Evolutionary conservation across 768 basidiomycete genomes (phyloP), one percentile per base, ranked within the genome.

Genomic region (Lentinus tigrinus): DNA sequence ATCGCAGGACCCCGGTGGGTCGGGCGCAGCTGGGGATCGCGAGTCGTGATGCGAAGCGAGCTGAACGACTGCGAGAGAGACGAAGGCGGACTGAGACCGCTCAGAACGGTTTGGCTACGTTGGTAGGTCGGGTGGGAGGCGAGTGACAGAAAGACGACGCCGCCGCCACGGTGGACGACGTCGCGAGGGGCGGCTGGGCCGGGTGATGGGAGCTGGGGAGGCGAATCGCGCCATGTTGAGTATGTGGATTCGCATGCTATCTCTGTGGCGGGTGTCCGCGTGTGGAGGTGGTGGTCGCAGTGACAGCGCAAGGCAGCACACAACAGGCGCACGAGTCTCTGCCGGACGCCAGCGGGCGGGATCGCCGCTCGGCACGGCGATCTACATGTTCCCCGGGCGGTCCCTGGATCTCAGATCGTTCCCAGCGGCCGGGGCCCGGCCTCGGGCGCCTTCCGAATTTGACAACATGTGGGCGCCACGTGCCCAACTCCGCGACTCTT

Each of bases 291-390:
- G 54, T 40, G 7, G 47, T 11, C 37, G 16, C 37, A 40, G n/a
- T n/a, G n/a, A n/a, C n/a, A n/a, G n/a, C n/a, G n/a, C n/a, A n/a
- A n/a, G n/a, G n/a, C n/a, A 28, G 36, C 28, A 19, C 9, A 13
- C n/a, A 24, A 19, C 46, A 13, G 24, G 11, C 3, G 40, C 26
- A 28, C 24, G 52, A 31, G 6, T 11, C 31, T 11, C 6, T 31
- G 5, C 6, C 21, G 24, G 11, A 14, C 17, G 7, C n/a, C 40
- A 10, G 26, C 26, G 27, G 31, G 11, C 13, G 38, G 47, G 56
- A 57, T 57, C 50, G 49, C 49, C 56, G 56, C 56, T 51, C 56
- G 56, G 56, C 56, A 57, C 56, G 56, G 56, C 49, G 16, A 37
- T 50, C 28, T 38, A 26, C 27, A 38, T 10, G 43, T 9, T 57